Percentiles rank a stretch among this genome's conserved stretches.
phyloP scores from a whole-genome alignment of 2,329 filamentous ascomycete genomes.

The Scorias spongiosa region DNA sequence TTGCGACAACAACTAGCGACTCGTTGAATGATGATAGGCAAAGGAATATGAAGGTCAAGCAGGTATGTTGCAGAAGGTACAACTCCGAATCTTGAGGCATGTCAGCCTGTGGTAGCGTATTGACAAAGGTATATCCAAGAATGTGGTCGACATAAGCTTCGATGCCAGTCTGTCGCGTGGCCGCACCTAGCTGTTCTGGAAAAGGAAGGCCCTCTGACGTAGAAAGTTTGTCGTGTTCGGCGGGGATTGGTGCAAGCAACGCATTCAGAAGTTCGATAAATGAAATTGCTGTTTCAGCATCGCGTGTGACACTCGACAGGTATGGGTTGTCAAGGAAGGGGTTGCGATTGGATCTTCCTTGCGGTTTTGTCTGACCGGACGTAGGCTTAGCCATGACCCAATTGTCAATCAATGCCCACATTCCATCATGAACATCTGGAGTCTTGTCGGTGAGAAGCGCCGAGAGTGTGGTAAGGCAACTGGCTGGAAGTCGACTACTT shows the following conservation, averaged over 20 bases:
- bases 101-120: constrained; percentile 12
- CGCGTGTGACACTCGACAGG: constrained; percentile 14
- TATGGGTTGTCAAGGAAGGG: constrained; percentile 15
- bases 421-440: constrained; percentile 47
- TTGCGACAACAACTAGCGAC: constrained; percentile 72
- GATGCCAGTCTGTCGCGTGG: constrained; percentile 66
- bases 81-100: constrained; percentile 52
- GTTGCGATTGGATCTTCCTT: neutral
- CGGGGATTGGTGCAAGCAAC: constrained; percentile 46
- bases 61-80: constrained; percentile 60
- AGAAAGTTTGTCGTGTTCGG: constrained; percentile 43
- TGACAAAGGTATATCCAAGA: constrained; percentile 56
- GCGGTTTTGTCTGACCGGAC: neutral
- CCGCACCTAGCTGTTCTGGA: constrained; percentile 66
- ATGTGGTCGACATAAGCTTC: constrained; percentile 89
- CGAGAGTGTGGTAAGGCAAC: constrained; percentile 64
- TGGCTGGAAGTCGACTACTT: constrained; percentile 62
- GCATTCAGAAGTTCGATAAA: constrained; percentile 65
- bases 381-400: constrained; percentile 46
- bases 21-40: constrained; percentile 87
- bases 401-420: constrained; percentile 70
- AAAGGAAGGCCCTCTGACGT: constrained; percentile 64
- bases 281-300: constrained; percentile 41
- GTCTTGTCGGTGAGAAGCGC: constrained; percentile 64
- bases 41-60: constrained; percentile 66